Conservation (phyloP, 140 eudicot species). For the Flaveria floridana region DNA sequence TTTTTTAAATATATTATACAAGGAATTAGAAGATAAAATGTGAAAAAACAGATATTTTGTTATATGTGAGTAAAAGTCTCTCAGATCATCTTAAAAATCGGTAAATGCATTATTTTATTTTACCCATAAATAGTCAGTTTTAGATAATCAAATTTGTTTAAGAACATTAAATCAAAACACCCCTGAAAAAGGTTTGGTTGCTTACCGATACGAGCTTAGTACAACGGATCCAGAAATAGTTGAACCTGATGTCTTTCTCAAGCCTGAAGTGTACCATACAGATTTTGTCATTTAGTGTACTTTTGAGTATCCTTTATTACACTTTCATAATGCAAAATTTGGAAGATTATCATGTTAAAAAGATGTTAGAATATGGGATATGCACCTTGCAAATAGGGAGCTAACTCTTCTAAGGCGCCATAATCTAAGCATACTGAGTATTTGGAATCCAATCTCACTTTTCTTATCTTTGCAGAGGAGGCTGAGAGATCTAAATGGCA, state of each 20-base stretch:
- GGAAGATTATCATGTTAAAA: slow-evolving; percentile 24
- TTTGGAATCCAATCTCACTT: slow-evolving; percentile 61
- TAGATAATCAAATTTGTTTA: neutral
- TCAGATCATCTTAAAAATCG: neutral
- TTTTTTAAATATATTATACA: neutral
- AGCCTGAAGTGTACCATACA: slow-evolving; percentile 58
- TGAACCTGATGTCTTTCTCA: slow-evolving; percentile 95
- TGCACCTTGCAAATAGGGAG: slow-evolving; percentile 89
- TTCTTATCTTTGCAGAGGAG: slow-evolving; percentile 68
- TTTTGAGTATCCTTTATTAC: slow-evolving; percentile 18
- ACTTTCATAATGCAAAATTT: slow-evolving; percentile 21
- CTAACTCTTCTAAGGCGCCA: slow-evolving; percentile 99
- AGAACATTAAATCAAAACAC: neutral
- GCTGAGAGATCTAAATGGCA: slow-evolving; percentile 77
- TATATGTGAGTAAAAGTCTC: neutral
- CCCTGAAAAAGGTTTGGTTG: neutral
- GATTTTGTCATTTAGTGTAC: slow-evolving; percentile 35
- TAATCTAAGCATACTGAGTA: slow-evolving; percentile 88
- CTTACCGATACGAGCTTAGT: slow-evolving; percentile 85
- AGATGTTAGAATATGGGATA: slow-evolving; percentile 8
- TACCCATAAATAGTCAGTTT: neutral
- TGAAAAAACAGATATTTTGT: neutral
- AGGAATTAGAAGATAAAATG: neutral
- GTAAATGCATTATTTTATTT: neutral
- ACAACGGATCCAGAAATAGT: slow-evolving; percentile 94